Base-by-base conservation (phyloP, 345 rosid species). In the Moricandia moricandioides region DNA sequence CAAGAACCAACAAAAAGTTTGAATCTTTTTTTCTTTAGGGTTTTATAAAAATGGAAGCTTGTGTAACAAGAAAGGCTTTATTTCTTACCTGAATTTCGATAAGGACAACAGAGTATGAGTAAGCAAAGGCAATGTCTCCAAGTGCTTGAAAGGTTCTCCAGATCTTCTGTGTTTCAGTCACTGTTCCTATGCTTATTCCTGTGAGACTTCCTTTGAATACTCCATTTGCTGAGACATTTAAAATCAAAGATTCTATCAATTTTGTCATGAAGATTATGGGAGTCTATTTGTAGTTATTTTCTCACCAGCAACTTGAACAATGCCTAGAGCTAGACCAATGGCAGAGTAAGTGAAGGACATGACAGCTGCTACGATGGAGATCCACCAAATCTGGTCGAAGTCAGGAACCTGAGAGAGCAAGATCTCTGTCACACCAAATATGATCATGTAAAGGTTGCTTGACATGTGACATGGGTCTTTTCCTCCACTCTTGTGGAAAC, bases 261-360 rank as follows among this genome's bases (percentile, higher is more conserved):
- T 14, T 63, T 9, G 1, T 27, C 29, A 0, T 61, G 1, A 59
- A 43, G 14, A 0, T 9, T 49, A 43, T 12, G 1, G 0, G 27
- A 63, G 18, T 67, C 0, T 30, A 11, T 8, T 30, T 24, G 8
- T 34, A 45, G 27, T 43, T 31, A 5, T 9, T 0, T 0, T 14
- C 47, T 71, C 10, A 78, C 86, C 87, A 76, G 83, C 90, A 1
- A 92, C 97, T 85, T 92, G 81, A 18, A 82, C 86, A 57, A 95
- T 76, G 3, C 97, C 97, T 0, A 95, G 97, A 35, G 86, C 91
- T 2, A 95, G 86, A 45, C 99, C 97, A 63, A 95, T 89, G 16
- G 85, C 59, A 1, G 97, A 92, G 87, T 91, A 92, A 61, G 99
- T 88, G 80, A 92, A 95, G 18, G 97, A 92, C 99, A 95, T 95